Base-by-base conservation (phyloP, 805 yeast genomes). In the Schizosaccharomyces octosporus region DNA sequence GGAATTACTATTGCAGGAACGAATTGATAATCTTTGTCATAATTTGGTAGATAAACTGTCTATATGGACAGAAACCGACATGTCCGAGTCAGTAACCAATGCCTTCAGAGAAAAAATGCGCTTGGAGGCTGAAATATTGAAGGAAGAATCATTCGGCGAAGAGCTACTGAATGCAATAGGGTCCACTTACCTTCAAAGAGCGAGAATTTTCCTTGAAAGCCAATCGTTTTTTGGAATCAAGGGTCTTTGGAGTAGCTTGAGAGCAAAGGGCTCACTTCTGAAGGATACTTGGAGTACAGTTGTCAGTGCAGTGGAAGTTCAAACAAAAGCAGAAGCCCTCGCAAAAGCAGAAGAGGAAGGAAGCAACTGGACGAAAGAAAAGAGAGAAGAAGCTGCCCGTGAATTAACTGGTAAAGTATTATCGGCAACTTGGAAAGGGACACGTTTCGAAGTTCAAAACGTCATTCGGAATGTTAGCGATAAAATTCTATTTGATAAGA, bases 351-450 rank as follows among this genome's bases (percentile, higher is more conserved):
- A 85, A 69, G 86, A 82, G 63, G 79, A 76, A 36, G 81, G 75
- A 0, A 77, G 74, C 61, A 73, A 75, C 55, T 71, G 76, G 73
- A 79, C 80, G 55, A 79, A 80, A 6, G 84, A 78, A 61, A 78
- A 79, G 66, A 79, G 80, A 64, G 87, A 82, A 1, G 93, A 87
- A 69, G 79, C 85, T 72, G 96, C 90, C 68, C 79, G 87, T 60
- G 74, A 80, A 62, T 78, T 90, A 64, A 82, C 87, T 62, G 97
- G 98, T 29, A 93, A 90, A 70, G 79, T 93, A 24, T 76, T 93
- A 60, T 90, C 94, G 7, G 88, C 95, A 0, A 94, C 95, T 21
- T 93, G 99, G 99, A 85, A 86, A 29, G 86, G 95, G 48, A 86
- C 95, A 21, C 82, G 85, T 66, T 83, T 81, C 72, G 99, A 93